phyloP scores from a whole-genome alignment of 2,329 filamentous ascomycete species.

The Apiospora sp. region DNA sequence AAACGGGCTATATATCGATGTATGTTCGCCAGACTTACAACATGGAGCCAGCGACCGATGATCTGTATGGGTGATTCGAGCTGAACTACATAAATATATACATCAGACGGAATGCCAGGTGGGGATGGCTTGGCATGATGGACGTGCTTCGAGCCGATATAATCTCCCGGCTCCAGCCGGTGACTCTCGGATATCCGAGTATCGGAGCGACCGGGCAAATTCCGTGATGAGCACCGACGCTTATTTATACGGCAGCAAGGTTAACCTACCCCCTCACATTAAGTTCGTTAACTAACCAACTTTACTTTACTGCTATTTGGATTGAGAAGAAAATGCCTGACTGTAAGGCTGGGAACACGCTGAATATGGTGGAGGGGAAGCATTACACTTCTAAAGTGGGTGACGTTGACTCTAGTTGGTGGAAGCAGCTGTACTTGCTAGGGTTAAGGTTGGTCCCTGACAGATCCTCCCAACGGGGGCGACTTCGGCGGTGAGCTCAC shows the following conservation, averaged over 20 bases:
- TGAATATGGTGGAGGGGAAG: background rate
- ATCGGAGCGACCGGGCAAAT: constrained; percentile 2
- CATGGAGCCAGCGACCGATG: background rate
- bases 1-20: background rate
- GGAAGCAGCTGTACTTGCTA: background rate
- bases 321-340: too few relatives aligned
- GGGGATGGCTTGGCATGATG: background rate
- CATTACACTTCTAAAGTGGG: background rate
- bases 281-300: too few relatives aligned
- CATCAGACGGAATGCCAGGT: background rate
- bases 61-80: background rate
- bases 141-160: background rate
- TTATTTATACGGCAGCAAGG: too few relatives aligned
- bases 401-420: background rate
- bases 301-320: too few relatives aligned
- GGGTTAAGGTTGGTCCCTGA: constrained; percentile 19
- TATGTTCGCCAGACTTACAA: background rate
- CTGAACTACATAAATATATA: background rate
- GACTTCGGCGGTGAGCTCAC: constrained; percentile 15
- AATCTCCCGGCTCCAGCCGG: background rate
- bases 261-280: too few relatives aligned
- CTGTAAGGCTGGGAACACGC: too few relatives aligned
- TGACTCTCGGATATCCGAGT: constrained; percentile 6
- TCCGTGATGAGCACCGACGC: background rate
- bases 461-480: background rate